A percentile compares a stretch with the other conserved stretches of the same genome.
Evolutionary conservation across 768 basidiomycete genomes (phyloP).

Genomic region (Hygrophorus russula): DNA sequence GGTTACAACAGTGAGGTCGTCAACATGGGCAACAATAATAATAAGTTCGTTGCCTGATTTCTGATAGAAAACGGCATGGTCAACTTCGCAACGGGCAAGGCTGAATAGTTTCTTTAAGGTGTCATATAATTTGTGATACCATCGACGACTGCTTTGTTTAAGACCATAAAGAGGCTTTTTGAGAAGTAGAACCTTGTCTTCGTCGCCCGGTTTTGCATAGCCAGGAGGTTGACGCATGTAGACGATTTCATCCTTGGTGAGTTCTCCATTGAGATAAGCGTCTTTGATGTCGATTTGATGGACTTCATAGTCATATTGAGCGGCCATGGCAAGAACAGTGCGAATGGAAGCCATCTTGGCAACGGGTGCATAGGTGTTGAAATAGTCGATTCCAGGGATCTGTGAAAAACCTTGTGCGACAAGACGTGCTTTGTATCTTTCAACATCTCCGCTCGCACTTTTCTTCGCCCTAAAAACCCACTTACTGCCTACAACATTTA

Average conservation of each 20-base stretch:
- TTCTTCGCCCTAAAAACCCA: conserved; percentile 33
- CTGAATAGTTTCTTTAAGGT: conserved; percentile 6
- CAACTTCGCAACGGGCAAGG: conserved; percentile 11
- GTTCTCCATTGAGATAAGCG: conserved; percentile 27
- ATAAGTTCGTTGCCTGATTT: conserved; percentile 7
- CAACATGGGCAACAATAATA: conserved; percentile 18
- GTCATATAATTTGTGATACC: conserved; percentile 14
- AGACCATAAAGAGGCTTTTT: conserved; percentile 18
- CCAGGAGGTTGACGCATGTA: conserved; percentile 32
- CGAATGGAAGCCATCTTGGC: conserved; percentile 15
- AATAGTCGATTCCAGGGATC: conserved; percentile 26
- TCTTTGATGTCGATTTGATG: conserved; percentile 23
- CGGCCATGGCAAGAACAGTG: conserved; percentile 19
- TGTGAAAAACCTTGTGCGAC: conserved; percentile 31
- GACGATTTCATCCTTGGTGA: conserved; percentile 22
- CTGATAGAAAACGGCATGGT: conserved; percentile 16
- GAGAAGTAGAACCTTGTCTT: conserved; percentile 11
- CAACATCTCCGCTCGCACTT: conserved; percentile 20
- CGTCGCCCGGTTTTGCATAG: conserved; percentile 6
- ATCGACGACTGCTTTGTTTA: conserved; percentile 17
- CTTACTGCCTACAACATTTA: conserved; percentile 21
- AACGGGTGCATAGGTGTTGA: conserved; percentile 23
- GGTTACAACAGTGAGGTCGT: conserved; percentile 19
- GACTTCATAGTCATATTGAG: conserved; percentile 11
- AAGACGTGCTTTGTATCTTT: conserved; percentile 25